Base-by-base conservation (phyloP, 306 rosid genomes). In the Dalbergia oliveri region DNA sequence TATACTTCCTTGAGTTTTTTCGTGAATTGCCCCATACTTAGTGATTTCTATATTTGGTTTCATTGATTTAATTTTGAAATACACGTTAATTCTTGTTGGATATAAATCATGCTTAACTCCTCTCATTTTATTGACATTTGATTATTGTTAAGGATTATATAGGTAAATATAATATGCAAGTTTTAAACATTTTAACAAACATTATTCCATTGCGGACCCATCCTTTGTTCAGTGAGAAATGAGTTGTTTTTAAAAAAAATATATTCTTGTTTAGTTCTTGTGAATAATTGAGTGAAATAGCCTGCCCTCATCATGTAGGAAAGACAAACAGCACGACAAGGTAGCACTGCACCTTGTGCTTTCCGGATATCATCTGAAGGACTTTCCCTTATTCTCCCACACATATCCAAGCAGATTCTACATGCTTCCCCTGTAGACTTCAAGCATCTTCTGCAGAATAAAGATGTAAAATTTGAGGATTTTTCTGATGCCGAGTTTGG, bases 281-380 rank as follows among this genome's bases (percentile, higher is more conserved):
- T 50, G 75, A 65, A 61, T 85, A 33, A 53, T 75, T 9, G 39
- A 60, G 78, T 51, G 63, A 45, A 67, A 54, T 77, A 44, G n/a
- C 81, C 45, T 23, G 56, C 41, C 68, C 53, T 57, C 64, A 16
- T 80, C 65, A 34, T 72, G 59, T 79, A 96, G 99, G 99, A 93
- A 88, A 87, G 99, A 78, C 99, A 96, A 84, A 73, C 99, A 63
- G 87, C 98, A 62, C 89, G 93, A 85, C 97, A 93, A 84, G 98
- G 98, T 66, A 88, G 71, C 83, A 19, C 87, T 53, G 83, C 94
- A 18, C 98, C 97, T 12, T 93, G 99, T 87, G 77, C 82, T 64
- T 96, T 96, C 84, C 89, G 99, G 66, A 91, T 96, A 85, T 90
- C 97, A 14, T 91, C 99, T 0, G 99, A 96, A 88, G 99, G 99